Evolutionary conservation across 2,329 filamentous ascomycete genomes (phyloP), one percentile per base, ranked within the genome.

Genomic region (Sporothrix mexicana): DNA sequence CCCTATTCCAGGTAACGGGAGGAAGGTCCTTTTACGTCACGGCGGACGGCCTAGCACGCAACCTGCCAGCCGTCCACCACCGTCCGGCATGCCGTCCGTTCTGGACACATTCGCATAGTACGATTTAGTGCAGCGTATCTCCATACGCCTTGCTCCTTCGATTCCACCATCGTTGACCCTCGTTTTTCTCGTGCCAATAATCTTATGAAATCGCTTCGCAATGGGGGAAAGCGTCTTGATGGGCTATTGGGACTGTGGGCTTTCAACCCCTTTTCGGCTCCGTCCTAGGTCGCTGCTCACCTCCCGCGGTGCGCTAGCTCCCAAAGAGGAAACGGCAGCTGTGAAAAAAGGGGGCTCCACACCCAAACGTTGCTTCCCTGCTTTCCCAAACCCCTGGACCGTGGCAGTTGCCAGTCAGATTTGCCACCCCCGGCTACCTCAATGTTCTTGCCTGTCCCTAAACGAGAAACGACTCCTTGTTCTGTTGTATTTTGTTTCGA

Each of bases 251-350:
- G 45, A 13, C 45, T 47, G 10, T 55, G 51, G 51, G 13, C 49
- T 36, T 71, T 64, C 69, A 49, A 36, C 30, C 69, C 69, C 69
- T 25, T 64, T 71, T 71, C 57, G 69, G 69, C 57, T 64, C 57
- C 69, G 57, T 71, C 57, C 62, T 67, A 15, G 41, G 23, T 47
- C n/a, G 36, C 70, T 43, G 51, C 25, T 43, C 57, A 66, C 45
- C 61, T 67, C 61, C 62, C 62, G 70, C 53, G 30, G 12, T 15
- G 41, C 25, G 23, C 70, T 72, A 72, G 62, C 47, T 59, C 70
- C 61, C 41, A 49, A 61, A 68, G 13, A 25, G 70, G 70, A 41
- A 67, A 67, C 62, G 41, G n/a, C 62, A 49, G 5, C 13, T 57
- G 30, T 41, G 36, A 53, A 41, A 69, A 68, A 66, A 66, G 41